phyloP scores from a whole-genome alignment of 805 yeast genomes.

The Pichia heedii region DNA sequence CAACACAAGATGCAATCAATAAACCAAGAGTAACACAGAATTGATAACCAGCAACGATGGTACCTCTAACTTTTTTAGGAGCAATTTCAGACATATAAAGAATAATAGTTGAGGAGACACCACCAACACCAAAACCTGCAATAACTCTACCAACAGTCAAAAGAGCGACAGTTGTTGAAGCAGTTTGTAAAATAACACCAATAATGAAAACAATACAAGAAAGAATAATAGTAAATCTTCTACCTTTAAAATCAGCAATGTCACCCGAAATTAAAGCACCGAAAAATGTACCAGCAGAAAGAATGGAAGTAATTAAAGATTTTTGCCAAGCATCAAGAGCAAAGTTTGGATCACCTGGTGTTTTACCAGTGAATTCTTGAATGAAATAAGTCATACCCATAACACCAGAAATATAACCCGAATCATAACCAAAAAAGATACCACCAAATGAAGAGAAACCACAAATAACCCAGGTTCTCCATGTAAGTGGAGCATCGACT shows the following conservation, averaged over 20 bases:
- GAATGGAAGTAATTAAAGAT: conserved; percentile 57
- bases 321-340: conserved; percentile 25
- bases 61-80: conserved; percentile 72
- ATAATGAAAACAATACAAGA: conserved; percentile 37
- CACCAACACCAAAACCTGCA: conserved; percentile 75
- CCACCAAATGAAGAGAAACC: conserved; percentile 64
- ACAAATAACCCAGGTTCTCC: conserved; percentile 32
- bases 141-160: conserved; percentile 62
- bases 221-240: conserved; percentile 37
- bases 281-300: conserved; percentile 61
- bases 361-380: conserved; percentile 23
- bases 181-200: conserved; percentile 42
- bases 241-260: conserved; percentile 36
- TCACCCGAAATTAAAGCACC: conserved; percentile 61
- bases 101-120: conserved; percentile 67
- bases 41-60: conserved; percentile 69
- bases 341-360: conserved; percentile 17
- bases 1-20: conserved; percentile 58
- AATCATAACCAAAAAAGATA: conserved; percentile 58
- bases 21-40: conserved; percentile 58
- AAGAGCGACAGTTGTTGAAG: conserved; percentile 37
- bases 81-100: conserved; percentile 73
- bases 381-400: conserved; percentile 49
- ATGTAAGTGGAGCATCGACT: conserved; percentile 30
- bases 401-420: conserved; percentile 60